A percentile compares a stretch with the other conserved stretches of the same genome.
Evolutionary conservation across 1,284 basidiomycete genomes (phyloP).

Genomic region (Ganoderma meredithae): DNA sequence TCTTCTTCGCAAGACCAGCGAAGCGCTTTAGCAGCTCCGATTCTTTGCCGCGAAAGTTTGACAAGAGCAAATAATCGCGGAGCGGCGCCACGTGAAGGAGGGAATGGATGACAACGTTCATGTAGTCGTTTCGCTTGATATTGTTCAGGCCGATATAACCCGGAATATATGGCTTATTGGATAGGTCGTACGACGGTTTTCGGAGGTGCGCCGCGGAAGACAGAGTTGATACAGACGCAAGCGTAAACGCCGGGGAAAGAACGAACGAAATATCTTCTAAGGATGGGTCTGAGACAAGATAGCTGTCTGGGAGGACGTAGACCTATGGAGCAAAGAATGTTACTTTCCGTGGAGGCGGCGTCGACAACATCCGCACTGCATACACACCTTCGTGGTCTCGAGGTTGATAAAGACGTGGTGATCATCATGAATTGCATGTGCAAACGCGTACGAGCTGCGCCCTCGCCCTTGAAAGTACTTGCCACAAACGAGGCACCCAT

Average conservation of each 20-base stretch:
- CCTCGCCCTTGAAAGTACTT: conserved; percentile 99
- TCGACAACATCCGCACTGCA: conserved; percentile 12
- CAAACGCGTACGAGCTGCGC: conserved; percentile 92
- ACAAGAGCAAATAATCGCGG: conserved; percentile 87
- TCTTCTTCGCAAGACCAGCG: conserved; percentile 85
- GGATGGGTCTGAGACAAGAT: conserved; percentile 94
- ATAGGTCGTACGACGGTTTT: conserved; percentile 85
- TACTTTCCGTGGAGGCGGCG: conserved; percentile 13
- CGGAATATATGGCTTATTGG: conserved; percentile 84
- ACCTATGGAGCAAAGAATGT: conserved; percentile 61
- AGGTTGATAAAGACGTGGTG: conserved; percentile 99
- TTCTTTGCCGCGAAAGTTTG: conserved; percentile 74
- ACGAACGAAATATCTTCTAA: conserved; percentile 95
- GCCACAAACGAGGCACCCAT: conserved; percentile 97
- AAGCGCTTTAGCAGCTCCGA: conserved; percentile 91
- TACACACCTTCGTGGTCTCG: conserved; percentile 84
- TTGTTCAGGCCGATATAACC: conserved; percentile 98
- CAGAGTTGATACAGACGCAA: conserved; percentile 55
- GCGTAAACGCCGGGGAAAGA: conserved; percentile 84
- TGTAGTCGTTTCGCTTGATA: conserved; percentile 96
- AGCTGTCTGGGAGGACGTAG: conserved; percentile 98
- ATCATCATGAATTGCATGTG: conserved; percentile 97
- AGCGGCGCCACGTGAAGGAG: conserved; percentile 92
- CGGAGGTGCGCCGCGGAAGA: conserved; percentile 69
- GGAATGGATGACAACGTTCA: conserved; percentile 96